Percentiles rank a stretch among this genome's conserved stretches.
Conservation (phyloP, 768 basidiomycete species). For the Mrakia blollopis region DNA sequence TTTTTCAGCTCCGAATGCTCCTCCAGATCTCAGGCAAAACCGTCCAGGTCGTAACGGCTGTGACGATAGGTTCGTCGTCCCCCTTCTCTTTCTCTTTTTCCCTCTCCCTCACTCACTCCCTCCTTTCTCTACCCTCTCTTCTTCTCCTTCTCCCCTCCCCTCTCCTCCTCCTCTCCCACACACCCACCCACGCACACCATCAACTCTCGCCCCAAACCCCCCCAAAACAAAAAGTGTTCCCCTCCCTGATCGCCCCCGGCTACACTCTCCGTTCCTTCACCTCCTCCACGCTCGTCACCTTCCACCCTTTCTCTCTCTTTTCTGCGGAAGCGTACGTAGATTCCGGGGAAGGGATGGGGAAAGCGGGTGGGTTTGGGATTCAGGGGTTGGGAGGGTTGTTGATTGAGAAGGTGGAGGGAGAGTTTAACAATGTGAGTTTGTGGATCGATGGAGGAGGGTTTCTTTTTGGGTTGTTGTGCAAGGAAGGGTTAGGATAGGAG, state of each 20-base stretch:
- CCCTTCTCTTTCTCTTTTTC: background rate
- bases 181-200: background rate
- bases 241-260: constrained; percentile 43
- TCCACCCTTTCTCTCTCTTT: constrained; percentile 1
- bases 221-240: constrained; percentile 37
- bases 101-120: constrained; percentile 6
- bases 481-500: too few relatives aligned
- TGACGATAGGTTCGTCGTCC: constrained; percentile 63
- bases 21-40: constrained; percentile 75
- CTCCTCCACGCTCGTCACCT: constrained; percentile 19
- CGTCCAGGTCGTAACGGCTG: constrained; percentile 90
- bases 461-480: too few relatives aligned
- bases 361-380: constrained; percentile 87
- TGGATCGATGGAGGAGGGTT: too few relatives aligned
- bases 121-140: background rate
- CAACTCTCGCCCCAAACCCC: too few relatives aligned
- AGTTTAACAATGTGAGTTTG: constrained; percentile 66
- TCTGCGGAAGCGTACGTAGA: constrained; percentile 21
- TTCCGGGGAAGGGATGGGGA: constrained; percentile 23
- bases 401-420: constrained; percentile 78
- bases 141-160: background rate
- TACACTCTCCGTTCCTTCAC: constrained; percentile 41
- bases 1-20: constrained; percentile 69
- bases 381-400: constrained; percentile 80
- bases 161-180: background rate